phyloP scores from a whole-genome alignment of 176 grass and related monocot genomes.

The Thalia dealbata region DNA sequence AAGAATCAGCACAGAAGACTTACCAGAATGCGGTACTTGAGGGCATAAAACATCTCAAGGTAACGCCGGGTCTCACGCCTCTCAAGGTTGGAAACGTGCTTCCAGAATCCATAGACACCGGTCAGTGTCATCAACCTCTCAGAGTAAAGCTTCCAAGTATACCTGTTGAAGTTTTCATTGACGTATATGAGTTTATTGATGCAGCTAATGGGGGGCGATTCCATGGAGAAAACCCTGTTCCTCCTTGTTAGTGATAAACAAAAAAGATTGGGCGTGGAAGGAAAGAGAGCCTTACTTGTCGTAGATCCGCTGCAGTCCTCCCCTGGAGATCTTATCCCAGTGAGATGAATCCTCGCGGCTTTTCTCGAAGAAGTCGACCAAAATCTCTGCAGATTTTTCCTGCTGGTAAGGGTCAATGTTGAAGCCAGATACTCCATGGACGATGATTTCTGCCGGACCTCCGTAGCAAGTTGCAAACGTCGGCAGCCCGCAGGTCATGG shows the following conservation, averaged over 20 bases:
- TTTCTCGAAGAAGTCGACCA: conserved; percentile 85
- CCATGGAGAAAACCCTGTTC: no score
- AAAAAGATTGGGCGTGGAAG: not conserved
- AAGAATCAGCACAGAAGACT: conserved; percentile 4
- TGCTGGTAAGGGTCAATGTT: conserved; percentile 93
- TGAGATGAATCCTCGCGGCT: conserved; percentile 43
- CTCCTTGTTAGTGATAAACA: not conserved
- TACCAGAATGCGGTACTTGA: conserved; percentile 86
- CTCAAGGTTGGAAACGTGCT: conserved; percentile 87
- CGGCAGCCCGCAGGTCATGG: conserved; percentile 88
- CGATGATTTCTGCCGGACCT: conserved; percentile 92
- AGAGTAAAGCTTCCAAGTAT: conserved; percentile 98
- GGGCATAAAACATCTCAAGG: conserved; percentile 94
- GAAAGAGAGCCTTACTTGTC: conserved; percentile 45
- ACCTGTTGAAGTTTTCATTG: conserved; percentile 26
- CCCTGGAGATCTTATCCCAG: conserved; percentile 79
- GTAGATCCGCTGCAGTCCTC: conserved; percentile 77
- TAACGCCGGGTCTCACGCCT: conserved; percentile 88
- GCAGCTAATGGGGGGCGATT: not conserved
- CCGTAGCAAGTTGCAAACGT: conserved; percentile 85
- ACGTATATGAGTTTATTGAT: not conserved
- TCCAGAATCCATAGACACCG: conserved; percentile 95
- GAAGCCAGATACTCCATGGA: conserved; percentile 74
- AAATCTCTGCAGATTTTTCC: conserved; percentile 69
- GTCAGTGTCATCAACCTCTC: conserved; percentile 98